A percentile compares a stretch with the other conserved stretches of the same genome.
Conservation (phyloP, 2,329 filamentous ascomycete species). For the Fusarium brachygibbosum region DNA sequence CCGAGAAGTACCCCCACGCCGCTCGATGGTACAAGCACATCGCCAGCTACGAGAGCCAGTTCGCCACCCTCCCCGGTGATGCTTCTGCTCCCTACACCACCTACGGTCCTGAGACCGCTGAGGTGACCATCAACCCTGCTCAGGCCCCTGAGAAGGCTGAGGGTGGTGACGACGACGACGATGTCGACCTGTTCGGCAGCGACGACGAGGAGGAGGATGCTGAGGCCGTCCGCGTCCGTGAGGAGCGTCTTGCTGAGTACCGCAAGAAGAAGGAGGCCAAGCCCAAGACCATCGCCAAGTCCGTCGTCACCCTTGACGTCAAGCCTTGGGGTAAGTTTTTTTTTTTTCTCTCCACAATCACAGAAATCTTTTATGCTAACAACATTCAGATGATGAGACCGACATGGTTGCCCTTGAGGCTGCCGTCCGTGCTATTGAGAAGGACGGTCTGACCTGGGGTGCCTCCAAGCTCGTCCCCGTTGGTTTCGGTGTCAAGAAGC, state of each 20-base stretch:
- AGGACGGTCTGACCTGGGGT: conserved; percentile 98
- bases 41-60: conserved; percentile 91
- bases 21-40: conserved; percentile 99
- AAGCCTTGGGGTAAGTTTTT: conserved; percentile 94
- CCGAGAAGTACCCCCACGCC: conserved; percentile 91
- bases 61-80: conserved; percentile 90
- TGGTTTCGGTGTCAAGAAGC: conserved; percentile 98
- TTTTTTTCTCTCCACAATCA: no score
- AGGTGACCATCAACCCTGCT: conserved; percentile 86
- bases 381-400: conserved; percentile 84
- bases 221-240: conserved; percentile 85
- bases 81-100: conserved; percentile 87
- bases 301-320: conserved; percentile 92
- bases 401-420: conserved; percentile 86
- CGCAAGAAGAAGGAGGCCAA: conserved; percentile 97
- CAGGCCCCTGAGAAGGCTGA: conserved; percentile 68
- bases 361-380: conserved; percentile 42
- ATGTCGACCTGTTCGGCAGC: conserved; percentile 92
- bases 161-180: conserved; percentile 70
- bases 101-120: conserved; percentile 87
- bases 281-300: conserved; percentile 94
- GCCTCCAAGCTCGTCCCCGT: conserved; percentile 88
- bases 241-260: conserved; percentile 93
- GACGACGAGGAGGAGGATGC: conserved; percentile 95
- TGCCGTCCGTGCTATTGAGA: conserved; percentile 84